phyloP scores from a whole-genome alignment of 2,329 filamentous ascomycete species.

The Lasiodiplodia citricola region DNA sequence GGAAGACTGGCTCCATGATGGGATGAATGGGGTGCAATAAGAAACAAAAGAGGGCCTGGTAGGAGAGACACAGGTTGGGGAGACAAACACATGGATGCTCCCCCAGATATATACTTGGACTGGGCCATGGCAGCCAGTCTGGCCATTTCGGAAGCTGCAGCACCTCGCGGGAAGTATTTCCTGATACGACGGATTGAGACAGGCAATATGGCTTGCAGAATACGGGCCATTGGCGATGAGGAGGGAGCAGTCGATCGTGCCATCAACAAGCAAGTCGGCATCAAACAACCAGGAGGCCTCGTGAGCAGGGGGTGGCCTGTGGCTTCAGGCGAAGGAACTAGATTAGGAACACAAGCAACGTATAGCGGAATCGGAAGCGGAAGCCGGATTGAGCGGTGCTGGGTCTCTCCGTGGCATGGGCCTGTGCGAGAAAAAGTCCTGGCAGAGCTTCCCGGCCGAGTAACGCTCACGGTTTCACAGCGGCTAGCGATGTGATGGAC shows the following conservation, averaged over 20 bases:
- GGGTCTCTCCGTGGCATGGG: background rate
- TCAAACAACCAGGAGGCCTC: slow-evolving; percentile 9
- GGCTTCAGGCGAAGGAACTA: too few relatives aligned
- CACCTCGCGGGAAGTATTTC: background rate
- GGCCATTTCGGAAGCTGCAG: background rate
- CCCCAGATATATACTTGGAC: background rate
- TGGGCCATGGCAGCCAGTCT: background rate
- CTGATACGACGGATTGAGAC: slow-evolving; percentile 3
- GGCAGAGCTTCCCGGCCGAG: slow-evolving; percentile 4
- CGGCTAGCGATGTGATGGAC: too few relatives aligned
- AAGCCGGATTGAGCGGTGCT: background rate
- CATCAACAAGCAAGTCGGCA: background rate
- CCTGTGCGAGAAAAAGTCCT: background rate
- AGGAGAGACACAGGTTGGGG: background rate
- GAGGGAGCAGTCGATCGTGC: background rate
- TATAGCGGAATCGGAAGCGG: background rate
- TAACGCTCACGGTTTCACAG: background rate
- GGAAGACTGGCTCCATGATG: slow-evolving; percentile 14
- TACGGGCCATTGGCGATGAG: background rate
- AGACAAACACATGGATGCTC: background rate
- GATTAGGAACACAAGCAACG: too few relatives aligned
- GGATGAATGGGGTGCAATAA: background rate
- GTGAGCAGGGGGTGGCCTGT: background rate
- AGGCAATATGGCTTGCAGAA: background rate
- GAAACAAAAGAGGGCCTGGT: background rate